These are phyloP conservation scores for Tulasnella sp. DNA, from an alignment of 768 basidiomycete species.

Conservation along the genomic window DNA sequence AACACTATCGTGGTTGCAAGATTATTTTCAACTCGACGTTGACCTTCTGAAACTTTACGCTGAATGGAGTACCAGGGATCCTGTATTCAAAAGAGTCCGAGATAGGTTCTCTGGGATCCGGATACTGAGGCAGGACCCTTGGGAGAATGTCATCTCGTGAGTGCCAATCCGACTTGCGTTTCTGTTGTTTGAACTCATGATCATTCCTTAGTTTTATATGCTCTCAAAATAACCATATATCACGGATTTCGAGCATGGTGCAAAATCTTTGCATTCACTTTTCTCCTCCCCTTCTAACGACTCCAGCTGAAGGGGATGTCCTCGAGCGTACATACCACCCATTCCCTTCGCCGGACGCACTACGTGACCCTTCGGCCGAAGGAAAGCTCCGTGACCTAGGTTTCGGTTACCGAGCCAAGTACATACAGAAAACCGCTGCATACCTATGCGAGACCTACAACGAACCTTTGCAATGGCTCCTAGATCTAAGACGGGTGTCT, in stretches of 20 bases:
- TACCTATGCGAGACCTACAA: constrained; percentile 48
- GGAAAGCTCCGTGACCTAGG: constrained; percentile 63
- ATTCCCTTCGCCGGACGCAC: constrained; percentile 66
- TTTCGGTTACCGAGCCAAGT: constrained; percentile 92
- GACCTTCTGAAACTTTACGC: constrained; percentile 59
- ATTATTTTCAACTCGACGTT: constrained; percentile 82
- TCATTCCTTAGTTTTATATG: constrained; percentile 72
- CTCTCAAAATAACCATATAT: constrained; percentile 93
- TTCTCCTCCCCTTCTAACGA: constrained; percentile 52
- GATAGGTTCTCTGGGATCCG: constrained; percentile 68
- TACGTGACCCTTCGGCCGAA: constrained; percentile 47
- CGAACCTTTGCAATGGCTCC: constrained; percentile 49
- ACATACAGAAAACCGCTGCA: constrained; percentile 69
- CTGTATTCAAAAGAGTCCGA: constrained; percentile 50
- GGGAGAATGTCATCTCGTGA: constrained; percentile 90
- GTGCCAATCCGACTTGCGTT: constrained; percentile 28
- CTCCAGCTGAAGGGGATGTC: constrained; percentile 26
- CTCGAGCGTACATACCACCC: constrained; percentile 47
- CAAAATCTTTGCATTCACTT: constrained; percentile 67
- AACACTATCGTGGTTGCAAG: constrained; percentile 61
- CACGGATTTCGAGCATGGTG: constrained; percentile 89
- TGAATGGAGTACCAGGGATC: constrained; percentile 62
- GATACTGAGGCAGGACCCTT: constrained; percentile 84
- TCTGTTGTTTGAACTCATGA: neutral
- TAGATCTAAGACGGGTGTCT: constrained; percentile 35